A percentile compares a stretch with the other conserved stretches of the same genome.
phyloP scores from a whole-genome alignment of 495 filamentous ascomycete genomes.

The Aspergillus carlsbadensis region DNA sequence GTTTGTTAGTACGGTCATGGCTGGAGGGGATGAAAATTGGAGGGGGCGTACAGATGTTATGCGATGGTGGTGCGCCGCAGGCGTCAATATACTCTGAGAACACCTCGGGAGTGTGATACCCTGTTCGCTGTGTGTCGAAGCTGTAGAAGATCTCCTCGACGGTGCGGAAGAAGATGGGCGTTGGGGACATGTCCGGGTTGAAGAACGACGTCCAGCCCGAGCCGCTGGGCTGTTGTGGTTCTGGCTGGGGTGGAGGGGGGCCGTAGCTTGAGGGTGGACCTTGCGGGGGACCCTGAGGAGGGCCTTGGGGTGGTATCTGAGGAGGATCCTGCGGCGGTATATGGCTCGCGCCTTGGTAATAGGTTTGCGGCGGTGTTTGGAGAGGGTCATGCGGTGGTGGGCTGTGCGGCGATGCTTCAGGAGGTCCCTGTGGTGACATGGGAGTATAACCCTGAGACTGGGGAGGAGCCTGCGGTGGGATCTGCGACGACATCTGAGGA shows the following conservation, averaged over 20 bases:
- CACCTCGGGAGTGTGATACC: background rate
- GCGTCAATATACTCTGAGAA: constrained; percentile 7
- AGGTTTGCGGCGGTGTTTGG: background rate
- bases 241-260: background rate
- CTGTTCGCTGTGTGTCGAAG: constrained; percentile 7
- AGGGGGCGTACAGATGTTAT: constrained; percentile 6
- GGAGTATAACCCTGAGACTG: background rate
- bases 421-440: background rate
- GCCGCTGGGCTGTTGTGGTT: background rate
- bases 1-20: background rate
- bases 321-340: background rate
- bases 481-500: too few relatives aligned
- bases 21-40: background rate
- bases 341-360: too few relatives aligned
- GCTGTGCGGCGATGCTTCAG: too few relatives aligned
- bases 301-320: background rate
- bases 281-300: too few relatives aligned
- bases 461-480: too few relatives aligned
- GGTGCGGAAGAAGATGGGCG: background rate
- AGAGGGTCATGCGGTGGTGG: background rate
- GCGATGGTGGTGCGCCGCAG: constrained; percentile 6
- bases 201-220: constrained; percentile 3
- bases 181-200: constrained; percentile 2
- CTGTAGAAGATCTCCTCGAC: constrained; percentile 7
- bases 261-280: background rate